These are phyloP conservation scores for Panicum miliaceum DNA, from an alignment of 176 grass and related monocot genomes.

Conservation along the genomic window DNA sequence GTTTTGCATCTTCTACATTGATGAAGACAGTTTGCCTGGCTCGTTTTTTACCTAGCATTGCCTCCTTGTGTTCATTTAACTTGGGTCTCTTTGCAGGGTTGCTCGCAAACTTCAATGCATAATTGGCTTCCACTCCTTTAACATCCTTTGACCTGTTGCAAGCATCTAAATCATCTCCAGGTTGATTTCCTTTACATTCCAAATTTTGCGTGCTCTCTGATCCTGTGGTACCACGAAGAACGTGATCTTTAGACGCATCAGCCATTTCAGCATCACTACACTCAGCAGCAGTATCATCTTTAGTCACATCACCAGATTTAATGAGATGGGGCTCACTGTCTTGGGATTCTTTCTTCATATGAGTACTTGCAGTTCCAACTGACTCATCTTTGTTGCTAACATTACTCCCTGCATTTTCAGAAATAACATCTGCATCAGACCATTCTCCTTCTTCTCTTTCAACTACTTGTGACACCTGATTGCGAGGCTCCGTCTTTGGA, in stretches of 20 bases:
- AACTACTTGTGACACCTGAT: conserved; percentile 48
- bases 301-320: conserved; percentile 42
- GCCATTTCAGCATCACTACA: conserved; percentile 57
- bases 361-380: conserved; percentile 39
- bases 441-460: conserved; percentile 99
- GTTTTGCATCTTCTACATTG: conserved; percentile 94
- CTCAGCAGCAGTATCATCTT: conserved; percentile 50
- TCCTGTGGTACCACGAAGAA: conserved; percentile 35
- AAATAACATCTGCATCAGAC: conserved; percentile 84
- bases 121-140: conserved; percentile 86
- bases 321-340: conserved; percentile 47
- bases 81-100: conserved; percentile 87
- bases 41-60: conserved; percentile 95
- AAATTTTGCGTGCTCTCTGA: conserved; percentile 38
- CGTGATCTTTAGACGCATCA: conserved; percentile 57
- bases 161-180: conserved; percentile 60
- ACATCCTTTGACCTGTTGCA: conserved; percentile 73
- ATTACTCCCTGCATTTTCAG: conserved; percentile 58
- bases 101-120: conserved; percentile 79
- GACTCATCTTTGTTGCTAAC: conserved; percentile 61
- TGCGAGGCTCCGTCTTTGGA: conserved; percentile 30
- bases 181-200: conserved; percentile 62
- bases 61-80: conserved; percentile 87
- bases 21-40: conserved; percentile 91
- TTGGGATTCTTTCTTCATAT: conserved; percentile 54